Evolutionary conservation across 768 basidiomycete species (phyloP), one percentile per base, ranked within the genome.

Genomic region (Mycena crocata): DNA sequence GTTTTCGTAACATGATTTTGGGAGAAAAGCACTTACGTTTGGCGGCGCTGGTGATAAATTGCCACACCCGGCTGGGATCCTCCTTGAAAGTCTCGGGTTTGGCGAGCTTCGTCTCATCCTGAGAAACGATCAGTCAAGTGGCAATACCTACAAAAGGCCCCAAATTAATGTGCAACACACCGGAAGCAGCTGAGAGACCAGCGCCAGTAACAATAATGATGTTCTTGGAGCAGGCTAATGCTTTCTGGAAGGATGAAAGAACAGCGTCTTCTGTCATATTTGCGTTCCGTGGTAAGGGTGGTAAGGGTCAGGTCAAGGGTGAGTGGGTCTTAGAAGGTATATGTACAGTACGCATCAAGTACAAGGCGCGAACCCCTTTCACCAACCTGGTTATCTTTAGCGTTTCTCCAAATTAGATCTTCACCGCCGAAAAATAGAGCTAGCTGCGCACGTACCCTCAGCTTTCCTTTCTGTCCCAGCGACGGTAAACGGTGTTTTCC

Each of bases 31-130:
- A 46, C 65, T 26, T 59, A 78, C 78, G 35, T 68, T 40, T 71
- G 69, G 34, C 81, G 68, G 13, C 82, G 73, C 52, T 75, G 68
- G 54, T 83, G 82, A 61, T 81, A 81, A 67, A 82, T 62, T 81
- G 80, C 79, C 81, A 81, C 9, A 81, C 78, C 17, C 68, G 72
- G 45, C 66, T 71, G n/a, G 78, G 79, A 64, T 79, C 73, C 7
- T 69, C 60, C 6, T 49, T 58, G 68, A 81, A 81, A 2, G 77
- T 80, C 35, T 73, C 72, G 2, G 78, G 78, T 15, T 78, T 78
- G 23, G 77, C 79, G 21, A 79, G 63, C 50, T 51, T 68, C 21
- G 71, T 77, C n/a, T 74, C 71, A 32, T 77, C 71, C 46, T 73
- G 23, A 21, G 26, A n/a, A n/a, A n/a, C n/a, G n/a, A n/a, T n/a